Base-by-base conservation (phyloP, 1,284 basidiomycete genomes). In the Malassezia sympodialis region DNA sequence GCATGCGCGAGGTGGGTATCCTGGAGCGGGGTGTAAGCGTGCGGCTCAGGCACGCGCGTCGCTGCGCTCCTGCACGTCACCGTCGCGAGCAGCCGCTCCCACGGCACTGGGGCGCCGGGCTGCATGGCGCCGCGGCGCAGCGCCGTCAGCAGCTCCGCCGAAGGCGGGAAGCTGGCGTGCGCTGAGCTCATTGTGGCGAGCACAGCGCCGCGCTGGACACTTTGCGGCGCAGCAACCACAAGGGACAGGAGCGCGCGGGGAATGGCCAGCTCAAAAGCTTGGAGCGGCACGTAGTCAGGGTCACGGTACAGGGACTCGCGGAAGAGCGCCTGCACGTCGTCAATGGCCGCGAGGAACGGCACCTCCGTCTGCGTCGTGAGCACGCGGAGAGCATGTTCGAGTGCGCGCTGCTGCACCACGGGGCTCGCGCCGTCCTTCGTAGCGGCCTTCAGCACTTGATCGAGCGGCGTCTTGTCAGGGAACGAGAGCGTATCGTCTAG, bases 241-340 rank as follows among this genome's bases (percentile, higher is more conserved):
- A 67, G 56, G 2, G 55, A 53, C 21, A 67, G 66, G 1, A 72
- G 51, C 0, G 63, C 44, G 1, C 88, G 81, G 0, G 90, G 88
- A 19, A 88, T 76, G 8, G 86, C 85, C 3, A 96, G 79, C 68
- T 93, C 85, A 69, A 86, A 89, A 0, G 87, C 77, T 62, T 86
- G 82, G 53, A 96, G 82, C 6, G 77, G 67, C 10, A 79, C 77
- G 75, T 84, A 90, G 51, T 86, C 83, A 1, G 88, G 86, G 56
- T 89, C 84, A 37, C 84, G 82, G 78, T 94, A 96, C 17, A 78
- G 73, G 0, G 84, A 82, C 44, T 79, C 80, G 66, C 81, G 78
- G 73, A 88, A 91, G 30, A 94, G 77, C 0, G 86, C 80, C 71
- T 94, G 90, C 65, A 85, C 82, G 63, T 91, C 88, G 68, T 96